Conservation (phyloP, 1,284 basidiomycete species). For the Exobasidium cylindrosporum region DNA sequence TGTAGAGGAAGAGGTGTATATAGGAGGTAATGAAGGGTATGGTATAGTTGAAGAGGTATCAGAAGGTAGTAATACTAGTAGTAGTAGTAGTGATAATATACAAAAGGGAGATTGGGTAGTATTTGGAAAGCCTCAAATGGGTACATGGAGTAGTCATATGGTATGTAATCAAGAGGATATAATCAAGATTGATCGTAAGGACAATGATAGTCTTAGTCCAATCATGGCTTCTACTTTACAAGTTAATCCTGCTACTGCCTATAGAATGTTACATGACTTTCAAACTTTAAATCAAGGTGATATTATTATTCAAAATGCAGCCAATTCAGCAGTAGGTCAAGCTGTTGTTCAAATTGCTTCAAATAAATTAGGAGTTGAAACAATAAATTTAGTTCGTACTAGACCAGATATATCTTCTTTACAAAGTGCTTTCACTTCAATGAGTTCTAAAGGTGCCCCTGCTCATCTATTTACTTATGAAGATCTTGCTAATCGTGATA, state of each 20-base stretch:
- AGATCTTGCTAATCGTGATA: slow-evolving; percentile 53
- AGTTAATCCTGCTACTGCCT: slow-evolving; percentile 78
- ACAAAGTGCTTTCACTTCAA: slow-evolving; percentile 3
- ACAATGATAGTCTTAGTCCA: not conserved
- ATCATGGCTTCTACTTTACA: slow-evolving; percentile 19
- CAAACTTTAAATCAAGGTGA: slow-evolving; percentile 65
- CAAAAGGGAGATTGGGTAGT: slow-evolving; percentile 65
- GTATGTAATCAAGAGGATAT: slow-evolving; percentile 64
- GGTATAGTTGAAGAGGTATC: slow-evolving; percentile 68
- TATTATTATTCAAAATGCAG: slow-evolving; percentile 78
- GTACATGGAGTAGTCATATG: slow-evolving; percentile 71
- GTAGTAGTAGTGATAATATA: slow-evolving; percentile 59
- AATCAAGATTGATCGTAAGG: slow-evolving; percentile 56
- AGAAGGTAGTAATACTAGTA: not conserved
- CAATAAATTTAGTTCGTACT: slow-evolving; percentile 19
- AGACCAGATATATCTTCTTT: slow-evolving; percentile 12
- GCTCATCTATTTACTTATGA: slow-evolving; percentile 64
- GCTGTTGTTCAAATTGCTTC: slow-evolving; percentile 20
- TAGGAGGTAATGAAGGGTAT: slow-evolving; percentile 76
- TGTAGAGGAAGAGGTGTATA: slow-evolving; percentile 47
- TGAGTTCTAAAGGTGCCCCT: slow-evolving; percentile 11
- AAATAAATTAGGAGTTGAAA: slow-evolving; percentile 15
- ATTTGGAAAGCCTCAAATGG: slow-evolving; percentile 52
- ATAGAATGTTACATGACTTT: slow-evolving; percentile 74
- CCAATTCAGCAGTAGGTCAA: slow-evolving; percentile 65